Base-by-base conservation (phyloP, 768 basidiomycete genomes). In the Leccinum olivaceopallidum region DNA sequence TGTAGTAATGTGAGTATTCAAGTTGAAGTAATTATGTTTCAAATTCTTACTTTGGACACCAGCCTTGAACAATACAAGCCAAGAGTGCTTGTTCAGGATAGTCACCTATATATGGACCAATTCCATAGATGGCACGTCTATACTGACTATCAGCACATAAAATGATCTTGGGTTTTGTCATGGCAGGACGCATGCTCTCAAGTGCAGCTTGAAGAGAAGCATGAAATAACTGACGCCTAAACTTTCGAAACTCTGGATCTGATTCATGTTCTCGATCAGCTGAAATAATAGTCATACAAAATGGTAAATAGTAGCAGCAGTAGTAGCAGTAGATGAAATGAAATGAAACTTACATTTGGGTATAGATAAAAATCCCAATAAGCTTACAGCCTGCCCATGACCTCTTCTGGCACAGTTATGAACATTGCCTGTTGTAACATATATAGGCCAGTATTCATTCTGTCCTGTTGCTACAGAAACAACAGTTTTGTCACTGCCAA, bases 41-140 rank as follows among this genome's bases (percentile, higher is more conserved):
- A 42, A 42, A 16, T 2, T 42, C 47, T 24, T 22, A 48, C 47
- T 20, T 14, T 22, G 20, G 16, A 48, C 59, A 61, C 44, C 60
- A 61, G 14, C 56, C 52, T 10, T 57, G 60, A 14, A 61, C 56
- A 8, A 61, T 28, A 2, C 56, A 34, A 61, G 2, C 2, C 75
- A 57, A 1, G 63, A 72, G 30, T 30, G 30, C 30, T 57, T 79
- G 78, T 58, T 80, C 76, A 0, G 74, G 76, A 54, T 80, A 79
- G 53, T 80, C 74, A 0, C 76, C 76, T 61, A 80, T 78, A 44
- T 77, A 77, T 4, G 76, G 72, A 0, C 77, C 76, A 9, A 80
- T 52, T 0, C 71, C 70, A 64, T 71, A 79, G 5, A 62, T 44
- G 3, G 55, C 39, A 6, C 12, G 36, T 32, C 30, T 24, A 12